These are phyloP conservation scores for Phytophthora ramorum DNA, from an alignment of 352 stramenopile genomes.

Conservation along the genomic window DNA sequence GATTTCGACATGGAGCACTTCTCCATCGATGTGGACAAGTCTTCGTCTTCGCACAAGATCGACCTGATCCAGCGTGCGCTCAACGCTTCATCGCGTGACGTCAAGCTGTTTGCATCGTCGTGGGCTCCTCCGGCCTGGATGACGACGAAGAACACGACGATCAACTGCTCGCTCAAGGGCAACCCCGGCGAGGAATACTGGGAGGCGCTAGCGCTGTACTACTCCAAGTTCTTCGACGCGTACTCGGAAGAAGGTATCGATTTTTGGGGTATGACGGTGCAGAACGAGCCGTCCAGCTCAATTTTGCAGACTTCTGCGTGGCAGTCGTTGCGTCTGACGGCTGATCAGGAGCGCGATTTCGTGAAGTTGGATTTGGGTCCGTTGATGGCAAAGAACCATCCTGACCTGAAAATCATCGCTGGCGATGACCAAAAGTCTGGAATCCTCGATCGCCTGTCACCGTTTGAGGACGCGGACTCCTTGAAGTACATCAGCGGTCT, in stretches of 20 bases:
- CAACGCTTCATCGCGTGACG: slow-evolving; percentile 33
- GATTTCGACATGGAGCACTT: slow-evolving; percentile 89
- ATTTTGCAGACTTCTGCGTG: too few relatives aligned
- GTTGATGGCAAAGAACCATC: too few relatives aligned
- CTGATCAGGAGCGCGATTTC: slow-evolving; percentile 60
- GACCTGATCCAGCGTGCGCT: slow-evolving; percentile 43
- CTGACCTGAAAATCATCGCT: too few relatives aligned
- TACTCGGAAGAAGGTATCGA: slow-evolving; percentile 58
- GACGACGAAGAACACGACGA: slow-evolving; percentile 56
- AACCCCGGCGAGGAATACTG: slow-evolving; percentile 48
- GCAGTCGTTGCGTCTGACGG: too few relatives aligned
- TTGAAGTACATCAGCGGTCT: too few relatives aligned
- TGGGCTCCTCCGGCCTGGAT: slow-evolving; percentile 83
- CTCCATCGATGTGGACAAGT: slow-evolving; percentile 64
- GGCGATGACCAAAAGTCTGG: too few relatives aligned
- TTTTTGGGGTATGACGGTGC: slow-evolving; percentile 70
- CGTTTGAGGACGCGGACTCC: too few relatives aligned
- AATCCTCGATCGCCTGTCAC: too few relatives aligned
- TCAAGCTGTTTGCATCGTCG: slow-evolving; percentile 55
- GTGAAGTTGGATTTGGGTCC: slow-evolving; percentile 73
- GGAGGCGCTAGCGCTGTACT: slow-evolving; percentile 69
- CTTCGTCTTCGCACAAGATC: slow-evolving; percentile 41
- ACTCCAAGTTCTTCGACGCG: slow-evolving; percentile 76
- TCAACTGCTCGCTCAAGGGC: slow-evolving; percentile 49
- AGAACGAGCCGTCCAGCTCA: slow-evolving; percentile 72